A percentile compares a stretch with the other conserved stretches of the same genome.
phyloP scores from a whole-genome alignment of 164 flowering plant species.

The Magnolia sinica region DNA sequence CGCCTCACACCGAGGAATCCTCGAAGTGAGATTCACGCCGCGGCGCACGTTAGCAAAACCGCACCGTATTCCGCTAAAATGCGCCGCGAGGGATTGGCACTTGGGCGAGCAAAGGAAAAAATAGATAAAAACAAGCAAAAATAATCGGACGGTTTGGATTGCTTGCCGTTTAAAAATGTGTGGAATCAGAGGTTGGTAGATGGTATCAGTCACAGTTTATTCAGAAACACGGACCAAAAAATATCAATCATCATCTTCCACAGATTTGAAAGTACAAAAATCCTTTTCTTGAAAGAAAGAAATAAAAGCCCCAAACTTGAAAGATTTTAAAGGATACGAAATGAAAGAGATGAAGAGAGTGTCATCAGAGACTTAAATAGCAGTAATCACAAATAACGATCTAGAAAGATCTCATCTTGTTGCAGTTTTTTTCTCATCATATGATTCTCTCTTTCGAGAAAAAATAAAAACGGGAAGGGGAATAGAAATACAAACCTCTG shows the following conservation, averaged over 20 bases:
- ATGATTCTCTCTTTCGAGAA: conserved; percentile 1
- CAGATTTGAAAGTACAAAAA: not conserved
- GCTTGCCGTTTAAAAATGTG: not conserved
- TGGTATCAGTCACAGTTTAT: conserved; percentile 14
- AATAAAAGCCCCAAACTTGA: not conserved
- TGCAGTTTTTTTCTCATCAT: conserved; percentile 25
- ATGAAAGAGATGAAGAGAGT: not conserved
- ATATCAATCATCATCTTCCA: conserved; percentile 13
- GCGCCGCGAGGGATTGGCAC: too few species aligned
- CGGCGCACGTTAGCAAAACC: too few species aligned
- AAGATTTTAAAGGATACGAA: not conserved
- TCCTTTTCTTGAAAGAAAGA: not conserved
- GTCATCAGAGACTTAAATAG: conserved; percentile 27
- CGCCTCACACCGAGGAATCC: too few species aligned
- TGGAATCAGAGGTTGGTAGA: conserved; percentile 13
- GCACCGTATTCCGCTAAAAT: too few species aligned
- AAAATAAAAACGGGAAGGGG: not conserved
- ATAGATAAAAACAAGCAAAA: too few species aligned
- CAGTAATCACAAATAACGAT: conserved; percentile 11
- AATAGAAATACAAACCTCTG: not conserved
- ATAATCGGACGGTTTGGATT: too few species aligned
- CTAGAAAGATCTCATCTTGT: conserved; percentile 18
- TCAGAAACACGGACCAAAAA: conserved; percentile 25
- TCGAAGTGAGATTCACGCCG: too few species aligned
- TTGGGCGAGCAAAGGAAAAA: too few species aligned